Evolutionary conservation across 345 rosid genomes (phyloP), one percentile per base, ranked within the genome.

Genomic region (Theobroma cacao): DNA sequence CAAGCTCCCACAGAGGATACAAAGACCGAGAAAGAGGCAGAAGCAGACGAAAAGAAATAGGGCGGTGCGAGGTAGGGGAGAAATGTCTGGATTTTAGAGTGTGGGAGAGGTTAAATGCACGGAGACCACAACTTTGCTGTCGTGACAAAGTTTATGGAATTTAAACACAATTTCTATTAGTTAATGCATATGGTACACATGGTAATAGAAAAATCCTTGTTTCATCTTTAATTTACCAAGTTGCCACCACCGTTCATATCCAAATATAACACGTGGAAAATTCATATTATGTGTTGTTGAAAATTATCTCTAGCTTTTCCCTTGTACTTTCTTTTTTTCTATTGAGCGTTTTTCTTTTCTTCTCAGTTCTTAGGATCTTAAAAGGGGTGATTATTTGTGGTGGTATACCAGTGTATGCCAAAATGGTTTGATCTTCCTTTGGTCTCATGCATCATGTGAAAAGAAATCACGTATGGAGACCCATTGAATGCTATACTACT

Each of bases 101-200:
- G n/a, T 50, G 4, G 3, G 77, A 75, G 52, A 31, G 75, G 38
- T 77, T 80, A 62, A 87, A 81, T 83, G 84, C 84, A 79, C 76
- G 78, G 13, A 85, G 84, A 80, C 86, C 89, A 91, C 86, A 85
- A 52, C 38, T 77, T 50, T 47, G 15, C 7, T 22, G n/a, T 31
- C 17, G 17, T 20, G 26, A 9, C 9, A 1, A 33, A n/a, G 33
- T 20, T n/a, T 11, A 52, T 20, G 31, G 61, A 31, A 71, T 50
- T 12, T 63, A 33, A n/a, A 63, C 53, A 55, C 28, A 53, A 47
- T 14, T 26, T 20, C 18, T 12, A 30, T 14, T 31, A 36, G 41
- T 10, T 14, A 33, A 45, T 4, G 58, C 55, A 71, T 41, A 14
- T 68, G 1, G 14, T 34, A 34, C 12, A n/a, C 1, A 34, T 2